Evolutionary conservation across 1,284 basidiomycete genomes (phyloP), one percentile per base, ranked within the genome.

Genomic region (Leccinum subrobustum): DNA sequence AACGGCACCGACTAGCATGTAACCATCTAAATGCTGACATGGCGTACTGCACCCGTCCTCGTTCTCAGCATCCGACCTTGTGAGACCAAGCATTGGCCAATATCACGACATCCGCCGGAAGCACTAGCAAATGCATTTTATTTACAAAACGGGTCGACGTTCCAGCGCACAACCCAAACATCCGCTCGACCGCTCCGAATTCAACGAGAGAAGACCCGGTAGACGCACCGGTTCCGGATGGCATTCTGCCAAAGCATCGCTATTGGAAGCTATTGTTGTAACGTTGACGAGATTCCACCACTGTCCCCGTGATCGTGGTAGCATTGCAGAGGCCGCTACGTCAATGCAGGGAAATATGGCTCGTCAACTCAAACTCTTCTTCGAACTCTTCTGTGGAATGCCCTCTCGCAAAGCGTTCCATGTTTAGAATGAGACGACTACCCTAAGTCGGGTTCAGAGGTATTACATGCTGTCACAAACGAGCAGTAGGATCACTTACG

Each of bases 91-190:
- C 18, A 47, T 12, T 47, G 42, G n/a, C 8, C n/a, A n/a, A 37
- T 4, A 39, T 39, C 37, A 39, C 8, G 16, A 16, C 37, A 42
- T 9, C 39, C 42, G 18, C 3, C 18, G 20, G 44, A 20, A 47
- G 44, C 42, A 44, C 42, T 74, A 95, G 91, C 81, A 93, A 96
- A 75, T 96, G 95, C 74, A 89, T 93, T 51, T 78, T 98, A 44
- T 44, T 44, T 18, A 44, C 42, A 44, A 62, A 89, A n/a, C n/a
- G 39, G n/a, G 88, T 18, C 88, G 86, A 16, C 85, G 86, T 69
- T 85, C 79, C n/a, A 91, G 95, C 62, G 83, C 85, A 25, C 86
- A 95, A 68, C 81, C 98, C 98, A 96, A 42, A 42, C n/a, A 42
- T 73, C 96, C 96, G 0, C 80, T 98, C 62, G 96, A 98, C 78